Evolutionary conservation across 768 basidiomycete species (phyloP).

Genomic region (Termitomyces heimii): DNA sequence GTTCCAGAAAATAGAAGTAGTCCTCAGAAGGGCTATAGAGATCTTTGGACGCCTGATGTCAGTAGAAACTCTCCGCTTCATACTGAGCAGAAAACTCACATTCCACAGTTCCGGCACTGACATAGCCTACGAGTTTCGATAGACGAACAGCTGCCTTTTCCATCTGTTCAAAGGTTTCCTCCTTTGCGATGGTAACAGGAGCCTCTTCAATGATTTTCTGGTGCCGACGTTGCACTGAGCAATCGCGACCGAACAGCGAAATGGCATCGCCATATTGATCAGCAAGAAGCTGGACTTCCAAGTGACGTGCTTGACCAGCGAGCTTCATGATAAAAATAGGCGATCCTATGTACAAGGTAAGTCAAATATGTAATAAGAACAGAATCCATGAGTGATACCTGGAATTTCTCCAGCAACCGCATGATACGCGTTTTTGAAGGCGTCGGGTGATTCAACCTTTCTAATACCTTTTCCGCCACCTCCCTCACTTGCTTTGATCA

Average conservation of each 20-base stretch:
- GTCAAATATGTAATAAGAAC: constrained; percentile 7
- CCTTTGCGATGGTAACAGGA: constrained; percentile 94
- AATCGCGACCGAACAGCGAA: constrained; percentile 97
- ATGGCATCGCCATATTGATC: constrained; percentile 99
- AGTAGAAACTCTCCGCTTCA: constrained; percentile 2
- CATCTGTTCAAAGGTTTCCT: constrained; percentile 93
- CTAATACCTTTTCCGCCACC: constrained; percentile 99
- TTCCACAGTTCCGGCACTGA: constrained; percentile 98
- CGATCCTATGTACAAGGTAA: constrained; percentile 51
- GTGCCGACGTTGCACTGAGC: constrained; percentile 97
- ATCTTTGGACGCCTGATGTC: constrained; percentile 39
- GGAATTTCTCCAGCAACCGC: constrained; percentile 97
- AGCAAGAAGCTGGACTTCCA: constrained; percentile 97
- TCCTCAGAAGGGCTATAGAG: constrained; percentile 94
- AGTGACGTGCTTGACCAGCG: constrained; percentile 92
- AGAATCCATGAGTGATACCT: constrained; percentile 40
- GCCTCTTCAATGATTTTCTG: constrained; percentile 99
- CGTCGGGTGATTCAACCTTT: constrained; percentile 81
- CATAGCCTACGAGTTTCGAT: constrained; percentile 98
- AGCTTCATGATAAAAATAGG: constrained; percentile 99
- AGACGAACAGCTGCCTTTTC: constrained; percentile 98
- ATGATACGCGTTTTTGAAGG: constrained; percentile 91
- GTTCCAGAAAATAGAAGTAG: constrained; percentile 94
- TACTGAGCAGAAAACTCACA: constrained; percentile 43
- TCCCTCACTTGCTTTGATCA: constrained; percentile 99